Evolutionary conservation across 495 filamentous ascomycete species (phyloP), one percentile per base, ranked within the genome.

Genomic region (Hypoxylon lenormandii): DNA sequence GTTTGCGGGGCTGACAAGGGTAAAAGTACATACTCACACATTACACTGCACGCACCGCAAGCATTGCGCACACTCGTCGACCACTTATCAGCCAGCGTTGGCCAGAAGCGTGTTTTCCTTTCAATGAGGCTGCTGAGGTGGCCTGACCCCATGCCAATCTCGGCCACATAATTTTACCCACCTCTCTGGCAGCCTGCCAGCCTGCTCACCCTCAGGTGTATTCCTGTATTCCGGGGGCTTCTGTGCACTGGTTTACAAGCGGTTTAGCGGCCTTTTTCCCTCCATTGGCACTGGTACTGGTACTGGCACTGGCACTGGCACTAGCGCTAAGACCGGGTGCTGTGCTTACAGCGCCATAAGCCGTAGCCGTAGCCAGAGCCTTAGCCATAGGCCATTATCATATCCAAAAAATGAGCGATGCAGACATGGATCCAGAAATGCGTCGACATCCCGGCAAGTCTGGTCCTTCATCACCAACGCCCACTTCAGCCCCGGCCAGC

Each of bases 101-200:
- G 53, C 22, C 23, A 1, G 23, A 49, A 56, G 49, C 6, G 7
- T 10, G 7, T 18, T 19, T 45, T 19, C 16, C 16, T 49, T 52
- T 63, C 57, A 61, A 55, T 66, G 65, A 76, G 74, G 74, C 74
- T 74, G 72, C 72, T 71, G 63, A 76, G 68, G 72, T 74, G 74
- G 72, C 69, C 71, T 70, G 66, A 74, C 69, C 74, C 71, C 60
- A n/a, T 72, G 71, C 70, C 69, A 45, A 15, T 55, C 42, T 70
- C 68, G 67, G 68, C 65, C 40, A 56, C 71, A 72, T 69, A 76
- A 67, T 74, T 74, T 72, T 76, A 70, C 61, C 59, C 47, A 51
- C 42, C 22, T 57, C 48, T 69, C 60, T 74, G 26, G 40, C 30
- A 30, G 52, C 12, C 65, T 58, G 18, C 28, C 53, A 63, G 42